Conservation (phyloP, 2,329 filamentous ascomycete species). For the Colletotrichum sp. region DNA sequence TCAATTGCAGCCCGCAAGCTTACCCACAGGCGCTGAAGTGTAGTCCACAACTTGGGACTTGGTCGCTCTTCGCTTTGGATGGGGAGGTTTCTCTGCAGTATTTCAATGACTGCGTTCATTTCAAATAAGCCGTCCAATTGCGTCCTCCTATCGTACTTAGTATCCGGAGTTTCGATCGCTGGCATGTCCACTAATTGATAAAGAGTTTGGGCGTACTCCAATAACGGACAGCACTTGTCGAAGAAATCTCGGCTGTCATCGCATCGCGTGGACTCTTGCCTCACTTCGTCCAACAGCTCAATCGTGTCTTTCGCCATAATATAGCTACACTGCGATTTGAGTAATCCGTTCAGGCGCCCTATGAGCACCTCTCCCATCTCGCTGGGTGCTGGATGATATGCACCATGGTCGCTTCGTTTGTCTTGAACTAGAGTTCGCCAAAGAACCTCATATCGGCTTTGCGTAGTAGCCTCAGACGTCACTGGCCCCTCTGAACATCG, state of each 20-base stretch:
- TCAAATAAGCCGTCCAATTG: not conserved
- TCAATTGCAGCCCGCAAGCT: not conserved
- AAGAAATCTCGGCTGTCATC: not conserved
- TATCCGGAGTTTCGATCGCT: not conserved
- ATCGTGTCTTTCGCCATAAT: not conserved
- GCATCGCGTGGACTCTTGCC: not conserved
- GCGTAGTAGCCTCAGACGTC: not conserved
- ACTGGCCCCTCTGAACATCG: no score
- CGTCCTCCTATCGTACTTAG: not conserved
- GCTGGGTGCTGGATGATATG: not conserved
- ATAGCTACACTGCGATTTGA: not conserved
- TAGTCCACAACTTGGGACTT: rapidly evolving
- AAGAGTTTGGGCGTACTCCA: no score
- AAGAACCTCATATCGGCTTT: not conserved
- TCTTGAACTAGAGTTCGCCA: not conserved
- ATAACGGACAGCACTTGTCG: no score
- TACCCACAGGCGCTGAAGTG: not conserved
- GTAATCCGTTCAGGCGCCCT: not conserved
- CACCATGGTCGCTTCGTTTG: rapidly evolving
- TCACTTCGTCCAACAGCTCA: not conserved
- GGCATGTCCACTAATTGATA: no score
- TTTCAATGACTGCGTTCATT: not conserved
- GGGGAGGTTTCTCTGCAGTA: not conserved
- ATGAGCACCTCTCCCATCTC: rapidly evolving
- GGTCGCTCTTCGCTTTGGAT: not conserved